These are phyloP conservation scores for Exophiala mesophila DNA, from an alignment of 2,329 filamentous ascomycete species.

Conservation along the genomic window DNA sequence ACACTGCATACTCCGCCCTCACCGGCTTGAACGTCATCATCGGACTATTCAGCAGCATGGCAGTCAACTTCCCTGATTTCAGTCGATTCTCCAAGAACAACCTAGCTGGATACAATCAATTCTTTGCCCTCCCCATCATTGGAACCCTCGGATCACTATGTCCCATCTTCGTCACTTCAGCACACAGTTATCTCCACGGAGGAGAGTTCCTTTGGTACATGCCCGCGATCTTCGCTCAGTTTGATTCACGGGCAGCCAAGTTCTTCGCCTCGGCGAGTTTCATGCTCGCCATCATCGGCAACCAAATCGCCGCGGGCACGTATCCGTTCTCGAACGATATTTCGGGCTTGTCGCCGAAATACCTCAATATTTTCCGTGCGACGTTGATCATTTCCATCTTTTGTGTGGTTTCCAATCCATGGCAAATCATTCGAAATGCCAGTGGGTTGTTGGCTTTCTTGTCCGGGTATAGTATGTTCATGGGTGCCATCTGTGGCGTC, in stretches of 20 bases:
- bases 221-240: conserved; percentile 44
- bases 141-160: conserved; percentile 45
- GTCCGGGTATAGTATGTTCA: conserved; percentile 30
- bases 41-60: conserved; percentile 46
- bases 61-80: conserved; percentile 49
- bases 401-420: conserved; percentile 35
- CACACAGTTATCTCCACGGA: conserved; percentile 40
- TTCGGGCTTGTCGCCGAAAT: conserved; percentile 73
- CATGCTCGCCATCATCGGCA: conserved; percentile 41
- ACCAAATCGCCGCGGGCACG: conserved; percentile 39
- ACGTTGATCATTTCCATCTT: conserved; percentile 45
- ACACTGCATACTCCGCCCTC: conserved; percentile 40
- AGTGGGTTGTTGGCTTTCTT: conserved; percentile 26
- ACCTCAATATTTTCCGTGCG: conserved; percentile 77
- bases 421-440: conserved; percentile 30
- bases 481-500: conserved; percentile 41
- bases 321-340: conserved; percentile 73
- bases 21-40: conserved; percentile 46
- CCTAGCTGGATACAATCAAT: conserved; percentile 41
- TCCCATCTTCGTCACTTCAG: conserved; percentile 47
- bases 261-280: conserved; percentile 39
- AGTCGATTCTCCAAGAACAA: conserved; percentile 40
- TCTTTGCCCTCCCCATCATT: conserved; percentile 46
- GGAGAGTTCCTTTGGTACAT: conserved; percentile 48
- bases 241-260: conserved; percentile 40